phyloP scores from a whole-genome alignment of 345 rosid genomes.

The Boechera stricta region DNA sequence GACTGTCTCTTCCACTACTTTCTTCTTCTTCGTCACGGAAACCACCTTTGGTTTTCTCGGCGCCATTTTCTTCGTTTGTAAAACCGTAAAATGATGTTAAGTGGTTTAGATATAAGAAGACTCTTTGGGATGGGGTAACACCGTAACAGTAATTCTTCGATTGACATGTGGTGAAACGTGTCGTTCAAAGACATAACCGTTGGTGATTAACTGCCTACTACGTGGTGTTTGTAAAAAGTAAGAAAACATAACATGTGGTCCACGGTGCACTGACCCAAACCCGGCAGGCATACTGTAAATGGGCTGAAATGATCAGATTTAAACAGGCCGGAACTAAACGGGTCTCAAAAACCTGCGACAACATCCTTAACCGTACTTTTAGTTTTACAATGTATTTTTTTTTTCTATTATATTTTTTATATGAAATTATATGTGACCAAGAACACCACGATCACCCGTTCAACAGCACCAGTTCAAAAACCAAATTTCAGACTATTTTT shows the following conservation, averaged over 20 bases:
- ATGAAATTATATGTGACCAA: background rate
- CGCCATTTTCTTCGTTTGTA: constrained; percentile 24
- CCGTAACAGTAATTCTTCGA: constrained; percentile 21
- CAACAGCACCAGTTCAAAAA: background rate
- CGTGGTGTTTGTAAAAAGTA: constrained; percentile 35
- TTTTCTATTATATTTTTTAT: no score
- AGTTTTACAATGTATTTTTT: no score
- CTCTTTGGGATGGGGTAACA: background rate
- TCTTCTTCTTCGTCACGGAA: constrained; percentile 46
- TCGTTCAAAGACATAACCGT: background rate
- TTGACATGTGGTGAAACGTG: constrained; percentile 44
- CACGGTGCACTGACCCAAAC: background rate
- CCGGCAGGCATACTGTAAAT: background rate
- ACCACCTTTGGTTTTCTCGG: constrained; percentile 38
- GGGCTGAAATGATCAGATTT: background rate
- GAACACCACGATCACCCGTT: background rate
- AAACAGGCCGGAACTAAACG: background rate
- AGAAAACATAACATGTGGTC: background rate
- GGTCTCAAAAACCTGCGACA: background rate
- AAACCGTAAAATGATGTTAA: constrained; percentile 28
- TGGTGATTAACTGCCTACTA: constrained; percentile 27
- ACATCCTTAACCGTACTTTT: background rate
- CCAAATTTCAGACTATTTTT: background rate
- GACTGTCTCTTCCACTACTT: constrained; percentile 38
- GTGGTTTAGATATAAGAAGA: constrained; percentile 25